Base-by-base conservation (phyloP, 176 grass and related monocot species). In the Zea luxurians region DNA sequence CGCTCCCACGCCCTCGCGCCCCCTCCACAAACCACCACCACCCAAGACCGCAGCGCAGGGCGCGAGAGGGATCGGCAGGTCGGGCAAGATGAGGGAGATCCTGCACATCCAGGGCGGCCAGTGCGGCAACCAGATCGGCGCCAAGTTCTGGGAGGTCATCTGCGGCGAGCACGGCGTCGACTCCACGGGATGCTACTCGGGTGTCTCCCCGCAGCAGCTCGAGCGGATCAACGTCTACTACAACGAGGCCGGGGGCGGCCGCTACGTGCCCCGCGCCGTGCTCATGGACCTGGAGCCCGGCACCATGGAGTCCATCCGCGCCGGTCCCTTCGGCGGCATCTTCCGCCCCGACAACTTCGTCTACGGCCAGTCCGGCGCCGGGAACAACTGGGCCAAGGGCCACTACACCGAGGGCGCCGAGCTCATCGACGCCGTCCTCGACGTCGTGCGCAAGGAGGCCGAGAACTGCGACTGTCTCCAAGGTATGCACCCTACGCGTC, bases 61-160 rank as follows among this genome's bases (percentile, higher is more conserved):
- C 18, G 38, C 3, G 57, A n/a, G 57, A 27, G 3, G 54, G 54
- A n/a, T 18, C 54, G 57, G 52, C 15, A 59, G 38, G 38, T 40
- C 6, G n/a, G 57, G 21, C 37, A 85, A 91, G 78, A 96, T 96
- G 93, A 91, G 90, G 79, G 93, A 92, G 90, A 96, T 96, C 78
- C 85, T 96, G 68, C 93, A 96, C 82, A 87, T 96, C 75, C 90
- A 96, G 85, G 93, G 84, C 61, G 90, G 93, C 1, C 93, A 96
- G 71, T 96, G 93, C 90, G 93, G 93, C 41, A 96, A 96, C 89
- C 89, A 96, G 90, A 96, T 96, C 87, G 93, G 93, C 6, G 92
- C 89, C 83, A 95, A 95, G 89, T 95, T 95, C 89, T 95, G 92
- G 92, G 92, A 95, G 89, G 93, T 96, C 79, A 96, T 96, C 84